Evolutionary conservation across 805 yeast genomes (phyloP).

Genomic region (Kuraishia borneana): DNA sequence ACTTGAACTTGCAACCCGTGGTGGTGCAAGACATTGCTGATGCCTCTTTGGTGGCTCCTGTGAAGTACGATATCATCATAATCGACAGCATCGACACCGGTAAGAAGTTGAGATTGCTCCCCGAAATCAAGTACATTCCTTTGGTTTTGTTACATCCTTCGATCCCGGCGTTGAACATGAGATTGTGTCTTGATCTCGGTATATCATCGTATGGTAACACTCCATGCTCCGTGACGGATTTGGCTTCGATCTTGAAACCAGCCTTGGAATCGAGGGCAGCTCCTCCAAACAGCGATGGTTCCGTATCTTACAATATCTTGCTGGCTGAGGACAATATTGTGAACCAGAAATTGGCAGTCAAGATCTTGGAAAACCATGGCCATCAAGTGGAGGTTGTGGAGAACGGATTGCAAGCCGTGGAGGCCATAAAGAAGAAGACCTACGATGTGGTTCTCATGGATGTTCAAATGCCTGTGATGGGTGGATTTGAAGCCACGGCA

Average conservation of each 20-base stretch:
- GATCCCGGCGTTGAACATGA: conserved; percentile 67
- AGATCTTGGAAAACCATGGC: conserved; percentile 77
- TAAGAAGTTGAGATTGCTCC: conserved; percentile 50
- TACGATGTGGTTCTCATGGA: conserved; percentile 86
- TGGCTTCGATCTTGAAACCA: conserved; percentile 75
- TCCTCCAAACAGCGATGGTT: conserved; percentile 70
- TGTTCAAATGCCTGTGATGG: conserved; percentile 96
- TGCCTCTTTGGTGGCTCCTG: conserved; percentile 44
- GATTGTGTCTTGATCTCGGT: conserved; percentile 75
- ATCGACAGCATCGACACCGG: conserved; percentile 75
- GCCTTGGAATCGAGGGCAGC: conserved; percentile 77
- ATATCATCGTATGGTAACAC: conserved; percentile 83
- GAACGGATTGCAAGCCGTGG: conserved; percentile 75
- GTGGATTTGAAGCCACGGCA: conserved; percentile 87
- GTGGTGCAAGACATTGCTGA: conserved; percentile 40
- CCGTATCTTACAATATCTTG: conserved; percentile 59
- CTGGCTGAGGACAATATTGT: conserved; percentile 84
- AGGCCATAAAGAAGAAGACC: conserved; percentile 53
- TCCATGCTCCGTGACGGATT: conserved; percentile 72
- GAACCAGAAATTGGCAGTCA: conserved; percentile 78
- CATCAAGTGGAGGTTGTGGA: conserved; percentile 79
- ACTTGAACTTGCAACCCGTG: conserved; percentile 53
- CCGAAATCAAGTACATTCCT: conserved; percentile 79
- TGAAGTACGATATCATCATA: conserved; percentile 68
- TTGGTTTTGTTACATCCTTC: conserved; percentile 68